Evolutionary conservation across 352 stramenopile genomes (phyloP).

Genomic region (Phytophthora lateralis): DNA sequence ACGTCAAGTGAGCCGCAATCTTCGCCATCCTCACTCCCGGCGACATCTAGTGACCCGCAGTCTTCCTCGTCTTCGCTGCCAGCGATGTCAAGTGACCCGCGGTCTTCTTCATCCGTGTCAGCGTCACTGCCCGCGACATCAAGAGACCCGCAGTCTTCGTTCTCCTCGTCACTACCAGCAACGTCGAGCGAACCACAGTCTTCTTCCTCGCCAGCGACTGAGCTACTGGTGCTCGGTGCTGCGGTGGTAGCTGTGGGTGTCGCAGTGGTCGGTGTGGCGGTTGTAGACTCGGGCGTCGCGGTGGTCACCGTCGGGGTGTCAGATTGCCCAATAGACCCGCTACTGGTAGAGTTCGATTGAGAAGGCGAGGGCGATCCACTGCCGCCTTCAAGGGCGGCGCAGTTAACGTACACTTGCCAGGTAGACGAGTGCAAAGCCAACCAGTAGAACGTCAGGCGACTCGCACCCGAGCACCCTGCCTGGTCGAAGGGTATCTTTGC

Average conservation of each 20-base stretch:
- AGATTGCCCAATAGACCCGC: conserved; percentile 12
- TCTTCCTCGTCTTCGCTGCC: conserved; percentile 16
- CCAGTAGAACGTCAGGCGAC: conserved; percentile 38
- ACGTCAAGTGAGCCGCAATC: conserved; percentile 19
- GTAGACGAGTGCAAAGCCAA: conserved; percentile 36
- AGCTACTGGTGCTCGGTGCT: conserved; percentile 4
- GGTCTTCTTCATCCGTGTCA: conserved; percentile 10
- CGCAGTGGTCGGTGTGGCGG: conserved; percentile 11
- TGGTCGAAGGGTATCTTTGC: conserved; percentile 36
- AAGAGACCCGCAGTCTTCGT: conserved; percentile 16
- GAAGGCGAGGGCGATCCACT: conserved; percentile 18
- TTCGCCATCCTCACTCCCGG: conserved; percentile 6
- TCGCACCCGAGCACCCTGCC: conserved; percentile 26
- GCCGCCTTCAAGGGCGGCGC: conserved; percentile 23
- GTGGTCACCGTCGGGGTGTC: conserved; percentile 17
- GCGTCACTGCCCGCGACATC: conserved; percentile 17
- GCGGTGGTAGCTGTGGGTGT: not conserved
- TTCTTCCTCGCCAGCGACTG: conserved; percentile 4
- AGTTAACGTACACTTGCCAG: conserved; percentile 47
- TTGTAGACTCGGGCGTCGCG: conserved; percentile 5
- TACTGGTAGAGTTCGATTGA: conserved; percentile 19
- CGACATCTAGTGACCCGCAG: conserved; percentile 16
- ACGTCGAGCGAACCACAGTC: too few species aligned
- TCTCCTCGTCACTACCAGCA: too few species aligned
- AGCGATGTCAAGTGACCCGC: conserved; percentile 21